These are phyloP conservation scores for Colletotrichum sp. DNA, from an alignment of 2,329 filamentous ascomycete species.

Conservation along the genomic window DNA sequence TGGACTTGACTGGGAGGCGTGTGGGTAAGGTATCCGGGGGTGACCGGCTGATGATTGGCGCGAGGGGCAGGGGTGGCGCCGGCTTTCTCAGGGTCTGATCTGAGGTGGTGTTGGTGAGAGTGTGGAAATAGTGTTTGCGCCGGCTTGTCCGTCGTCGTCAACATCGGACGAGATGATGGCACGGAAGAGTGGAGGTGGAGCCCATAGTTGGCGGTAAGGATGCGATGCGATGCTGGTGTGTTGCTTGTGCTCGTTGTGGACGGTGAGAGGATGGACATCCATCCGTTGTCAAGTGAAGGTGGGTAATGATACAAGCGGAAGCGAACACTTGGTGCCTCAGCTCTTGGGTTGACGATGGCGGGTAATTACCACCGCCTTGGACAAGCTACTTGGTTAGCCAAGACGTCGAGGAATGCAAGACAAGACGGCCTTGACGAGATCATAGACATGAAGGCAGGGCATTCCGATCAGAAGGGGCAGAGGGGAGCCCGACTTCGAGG, in stretches of 20 bases:
- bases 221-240: neutral
- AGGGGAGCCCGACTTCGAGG: neutral
- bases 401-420: conserved; percentile 8
- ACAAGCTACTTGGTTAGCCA: neutral
- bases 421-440: neutral
- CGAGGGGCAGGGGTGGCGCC: neutral
- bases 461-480: conserved; percentile 5
- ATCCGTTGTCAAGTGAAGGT: neutral
- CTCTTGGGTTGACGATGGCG: neutral
- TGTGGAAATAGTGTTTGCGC: conserved; percentile 7
- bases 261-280: neutral
- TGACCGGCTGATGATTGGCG: conserved; percentile 4
- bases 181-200: neutral
- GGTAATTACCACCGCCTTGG: neutral
- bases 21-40: conserved; percentile 18
- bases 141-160: neutral
- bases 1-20: neutral
- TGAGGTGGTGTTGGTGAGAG: neutral
- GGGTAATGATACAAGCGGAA: neutral
- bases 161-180: neutral
- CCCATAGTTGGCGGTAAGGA: neutral
- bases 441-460: conserved; percentile 14
- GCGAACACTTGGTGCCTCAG: neutral
- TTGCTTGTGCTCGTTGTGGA: neutral
- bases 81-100: conserved; percentile 1